Base-by-base conservation (phyloP, 2,329 filamentous ascomycete genomes). In the Talaromyces verruculosus region DNA sequence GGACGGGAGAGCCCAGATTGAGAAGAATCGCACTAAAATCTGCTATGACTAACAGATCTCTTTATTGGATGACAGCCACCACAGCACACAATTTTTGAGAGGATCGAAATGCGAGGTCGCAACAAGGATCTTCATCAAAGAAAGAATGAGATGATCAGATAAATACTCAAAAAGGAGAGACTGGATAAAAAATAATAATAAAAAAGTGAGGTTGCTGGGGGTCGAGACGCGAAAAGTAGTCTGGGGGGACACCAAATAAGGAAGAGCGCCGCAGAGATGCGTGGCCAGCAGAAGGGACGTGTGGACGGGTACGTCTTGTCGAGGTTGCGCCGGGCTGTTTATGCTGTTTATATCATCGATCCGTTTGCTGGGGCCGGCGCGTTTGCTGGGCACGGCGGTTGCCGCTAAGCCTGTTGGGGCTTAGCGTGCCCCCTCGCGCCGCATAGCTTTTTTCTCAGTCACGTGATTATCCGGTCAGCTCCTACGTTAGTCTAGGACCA, bases 301-400 rank as follows among this genome's bases (percentile, higher is more conserved):
- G 77, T 77, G 79, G 75, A 78, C 25, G 76, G 76, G 73, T 74
- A 77, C 78, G 15, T 60, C 53, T n/a, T 57, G 33, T 79, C 78
- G 77, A 79, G 77, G 78, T 79, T 76, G 79, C 77, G 78, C 76
- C 60, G 76, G 76, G 73, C 74, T 78, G 78, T 45, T 80, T 80
- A 80, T 80, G 49, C 49, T 53, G 49, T 80, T 80, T 80, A 80
- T 80, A 80, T 80, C 78, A 80, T 80, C 77, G 77, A 72, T 71
- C 71, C 71, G 73, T 43, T 72, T 74, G 49, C 60, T 75, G 71
- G 65, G 72, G 70, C 73, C 73, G 73, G 72, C 77, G 78, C 77
- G 77, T 74, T 77, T 60, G 57, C 75, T 77, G 78, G 77, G 76
- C 78, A 57, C 53, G 33, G 53, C 33, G 53, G 41, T 25, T n/a